A percentile compares a stretch with the other conserved stretches of the same genome.
Evolutionary conservation across 139 green algal species (phyloP).

Genomic region (Volvox reticuliferus): DNA sequence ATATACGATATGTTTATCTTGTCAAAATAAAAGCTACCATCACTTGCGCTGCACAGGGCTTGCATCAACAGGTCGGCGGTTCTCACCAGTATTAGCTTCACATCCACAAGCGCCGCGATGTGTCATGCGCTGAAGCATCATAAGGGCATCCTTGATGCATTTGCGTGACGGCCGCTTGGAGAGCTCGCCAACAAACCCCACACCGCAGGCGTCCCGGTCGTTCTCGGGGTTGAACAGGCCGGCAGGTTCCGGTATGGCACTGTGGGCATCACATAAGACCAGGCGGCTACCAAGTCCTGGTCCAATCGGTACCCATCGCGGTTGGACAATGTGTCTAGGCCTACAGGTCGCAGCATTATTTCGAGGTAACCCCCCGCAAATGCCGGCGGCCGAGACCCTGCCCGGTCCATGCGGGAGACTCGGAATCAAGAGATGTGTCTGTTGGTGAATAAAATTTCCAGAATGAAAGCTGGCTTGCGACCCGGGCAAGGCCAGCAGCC

Average conservation of each 20-base stretch:
- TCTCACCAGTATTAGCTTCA: conserved; percentile 90
- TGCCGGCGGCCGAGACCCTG: background rate
- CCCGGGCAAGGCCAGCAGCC: conserved; percentile 33
- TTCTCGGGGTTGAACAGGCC: conserved; percentile 68
- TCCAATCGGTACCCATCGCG: conserved; percentile 12
- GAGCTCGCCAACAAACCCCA: conserved; percentile 95
- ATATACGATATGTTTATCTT: too few relatives aligned
- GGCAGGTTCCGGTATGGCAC: conserved; percentile 28
- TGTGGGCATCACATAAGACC: conserved; percentile 51
- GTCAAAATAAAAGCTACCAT: background rate
- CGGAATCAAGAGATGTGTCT: background rate
- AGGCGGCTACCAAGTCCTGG: conserved; percentile 36
- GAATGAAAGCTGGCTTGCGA: background rate
- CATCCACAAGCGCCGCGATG: conserved; percentile 95
- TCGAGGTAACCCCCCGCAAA: background rate
- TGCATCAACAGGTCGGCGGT: background rate
- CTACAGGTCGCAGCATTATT: background rate
- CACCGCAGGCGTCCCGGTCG: conserved; percentile 92
- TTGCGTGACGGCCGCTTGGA: conserved; percentile 78
- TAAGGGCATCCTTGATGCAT: conserved; percentile 88
- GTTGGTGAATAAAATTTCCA: background rate
- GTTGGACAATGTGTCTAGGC: background rate
- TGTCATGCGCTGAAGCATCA: conserved; percentile 91
- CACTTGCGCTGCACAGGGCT: background rate
- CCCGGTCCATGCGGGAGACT: background rate